These are phyloP conservation scores for Solanum chmielewskii DNA, from an alignment of 257 asterid genomes.

Conservation along the genomic window DNA sequence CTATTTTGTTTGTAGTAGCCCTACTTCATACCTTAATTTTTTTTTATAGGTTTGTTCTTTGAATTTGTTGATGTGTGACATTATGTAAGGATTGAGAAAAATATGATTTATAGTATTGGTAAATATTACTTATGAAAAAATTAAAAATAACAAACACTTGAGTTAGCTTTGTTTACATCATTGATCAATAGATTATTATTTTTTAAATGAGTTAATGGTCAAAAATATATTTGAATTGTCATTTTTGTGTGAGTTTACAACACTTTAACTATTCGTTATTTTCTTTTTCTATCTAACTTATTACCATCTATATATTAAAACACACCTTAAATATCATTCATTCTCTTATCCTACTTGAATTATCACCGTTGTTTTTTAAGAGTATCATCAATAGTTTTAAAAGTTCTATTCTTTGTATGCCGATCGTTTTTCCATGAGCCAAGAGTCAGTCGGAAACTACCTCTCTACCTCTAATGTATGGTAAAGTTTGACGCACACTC, in stretches of 20 bases:
- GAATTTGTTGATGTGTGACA: too few relatives aligned
- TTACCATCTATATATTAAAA: not conserved
- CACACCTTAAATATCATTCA: not conserved
- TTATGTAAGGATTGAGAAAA: too few relatives aligned
- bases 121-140: too few relatives aligned
- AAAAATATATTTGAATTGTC: not conserved
- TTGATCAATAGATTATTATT: too few relatives aligned
- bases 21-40: not conserved
- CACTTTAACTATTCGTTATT: not conserved
- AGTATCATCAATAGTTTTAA: not conserved
- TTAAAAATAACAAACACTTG: too few relatives aligned
- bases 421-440: not conserved
- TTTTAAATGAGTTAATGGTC: not conserved
- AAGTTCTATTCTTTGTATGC: too few relatives aligned
- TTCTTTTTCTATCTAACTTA: not conserved
- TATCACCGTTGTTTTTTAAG: not conserved
- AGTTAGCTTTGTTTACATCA: too few relatives aligned
- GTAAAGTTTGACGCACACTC: not conserved
- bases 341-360: too few relatives aligned
- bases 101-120: not conserved
- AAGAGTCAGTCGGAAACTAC: accelerated
- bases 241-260: not conserved
- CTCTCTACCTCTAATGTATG: not conserved
- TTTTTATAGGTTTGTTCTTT: too few relatives aligned
- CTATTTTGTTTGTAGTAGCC: not conserved